A percentile compares a stretch with the other conserved stretches of the same genome.
These are phyloP conservation scores for Epithemia pelagica DNA, from an alignment of 108 stramenopile genomes.

Conservation along the genomic window DNA sequence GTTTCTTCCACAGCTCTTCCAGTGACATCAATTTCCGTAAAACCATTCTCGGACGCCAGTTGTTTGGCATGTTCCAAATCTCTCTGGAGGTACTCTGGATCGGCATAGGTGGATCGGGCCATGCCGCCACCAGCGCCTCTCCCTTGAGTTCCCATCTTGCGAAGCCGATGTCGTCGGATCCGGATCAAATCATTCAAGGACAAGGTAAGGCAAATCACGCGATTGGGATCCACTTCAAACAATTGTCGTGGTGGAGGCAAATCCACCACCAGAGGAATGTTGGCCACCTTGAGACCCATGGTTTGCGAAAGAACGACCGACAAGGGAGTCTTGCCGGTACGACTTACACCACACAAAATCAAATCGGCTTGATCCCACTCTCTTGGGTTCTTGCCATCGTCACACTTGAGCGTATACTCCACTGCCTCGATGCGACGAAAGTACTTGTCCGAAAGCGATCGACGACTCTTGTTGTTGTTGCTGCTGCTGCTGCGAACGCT, in stretches of 20 bases:
- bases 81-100: conserved; percentile 27
- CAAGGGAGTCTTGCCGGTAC: conserved; percentile 41
- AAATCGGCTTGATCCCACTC: conserved; percentile 35
- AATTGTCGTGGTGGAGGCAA: conserved; percentile 34
- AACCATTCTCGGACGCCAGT: conserved; percentile 21
- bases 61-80: conserved; percentile 26
- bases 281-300: conserved; percentile 39
- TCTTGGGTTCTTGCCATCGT: conserved; percentile 35
- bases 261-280: conserved; percentile 42
- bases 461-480: neutral
- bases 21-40: conserved; percentile 44
- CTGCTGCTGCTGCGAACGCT: neutral
- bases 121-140: neutral
- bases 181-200: conserved; percentile 23
- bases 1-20: conserved; percentile 47
- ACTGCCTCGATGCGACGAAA: conserved; percentile 39
- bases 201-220: conserved; percentile 36
- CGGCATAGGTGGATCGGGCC: conserved; percentile 31
- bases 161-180: conserved; percentile 31
- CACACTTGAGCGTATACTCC: conserved; percentile 37
- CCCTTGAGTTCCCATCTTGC: conserved; percentile 8
- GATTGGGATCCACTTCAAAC: conserved; percentile 28
- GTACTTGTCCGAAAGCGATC: conserved; percentile 26
- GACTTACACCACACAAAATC: conserved; percentile 30
- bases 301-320: conserved; percentile 35